Evolutionary conservation across 2,329 filamentous ascomycete species (phyloP).

Genomic region (Penicillium sclerotiorum): DNA sequence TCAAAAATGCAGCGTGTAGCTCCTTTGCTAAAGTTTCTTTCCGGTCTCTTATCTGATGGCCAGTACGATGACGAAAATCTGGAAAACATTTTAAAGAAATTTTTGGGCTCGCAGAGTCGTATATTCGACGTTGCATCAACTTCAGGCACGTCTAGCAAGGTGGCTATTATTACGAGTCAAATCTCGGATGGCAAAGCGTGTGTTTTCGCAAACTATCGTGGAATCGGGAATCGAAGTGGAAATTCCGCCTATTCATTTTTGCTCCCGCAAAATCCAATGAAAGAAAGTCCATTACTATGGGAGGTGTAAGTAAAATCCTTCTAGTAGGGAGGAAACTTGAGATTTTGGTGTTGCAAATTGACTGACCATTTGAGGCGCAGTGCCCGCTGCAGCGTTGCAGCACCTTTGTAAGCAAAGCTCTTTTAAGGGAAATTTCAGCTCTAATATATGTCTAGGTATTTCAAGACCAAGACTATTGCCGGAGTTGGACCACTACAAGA

Average conservation of each 20-base stretch:
- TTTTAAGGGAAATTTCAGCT: neutral
- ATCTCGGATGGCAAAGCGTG: conserved; percentile 20
- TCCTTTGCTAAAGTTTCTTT: no score
- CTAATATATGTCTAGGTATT: conserved; percentile 18
- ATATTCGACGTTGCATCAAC: conserved; percentile 12
- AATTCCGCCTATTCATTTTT: conserved; percentile 16
- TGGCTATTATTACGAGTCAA: conserved; percentile 20
- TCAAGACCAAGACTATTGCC: conserved; percentile 15
- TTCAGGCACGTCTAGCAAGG: conserved; percentile 1
- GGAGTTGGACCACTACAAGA: conserved; percentile 23
- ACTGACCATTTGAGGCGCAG: neutral
- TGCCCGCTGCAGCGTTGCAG: conserved; percentile 21
- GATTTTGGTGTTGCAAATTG: neutral
- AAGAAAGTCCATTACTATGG: conserved; percentile 14
- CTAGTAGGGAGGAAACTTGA: neutral
- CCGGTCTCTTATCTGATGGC: no score
- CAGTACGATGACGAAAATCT: conserved; percentile 15
- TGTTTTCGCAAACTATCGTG: conserved; percentile 22
- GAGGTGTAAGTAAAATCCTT: conserved; percentile 24
- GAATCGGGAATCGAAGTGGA: neutral
- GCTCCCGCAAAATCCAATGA: neutral
- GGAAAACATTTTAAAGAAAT: conserved; percentile 5
- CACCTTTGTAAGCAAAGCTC: conserved; percentile 18
- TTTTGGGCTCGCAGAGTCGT: conserved; percentile 4
- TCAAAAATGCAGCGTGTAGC: no score